Evolutionary conservation across 2,329 filamentous ascomycete genomes (phyloP).

Genomic region (Neofusicoccum umdonicola): DNA sequence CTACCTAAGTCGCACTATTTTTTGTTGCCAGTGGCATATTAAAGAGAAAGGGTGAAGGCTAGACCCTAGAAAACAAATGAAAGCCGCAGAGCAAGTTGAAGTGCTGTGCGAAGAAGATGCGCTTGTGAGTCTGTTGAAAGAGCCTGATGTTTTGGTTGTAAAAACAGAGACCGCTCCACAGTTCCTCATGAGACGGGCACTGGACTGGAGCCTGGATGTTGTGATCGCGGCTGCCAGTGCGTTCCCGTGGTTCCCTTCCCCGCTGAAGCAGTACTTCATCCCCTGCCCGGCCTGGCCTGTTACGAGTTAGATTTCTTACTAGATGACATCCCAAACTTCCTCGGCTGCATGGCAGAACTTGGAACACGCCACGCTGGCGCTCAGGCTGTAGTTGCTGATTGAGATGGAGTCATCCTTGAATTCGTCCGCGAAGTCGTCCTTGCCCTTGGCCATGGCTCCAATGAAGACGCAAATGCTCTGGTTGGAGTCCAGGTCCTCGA

Average conservation of each 20-base stretch:
- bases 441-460: constrained; percentile 96
- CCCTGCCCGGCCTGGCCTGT: neutral
- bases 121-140: constrained; percentile 74
- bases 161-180: constrained; percentile 75
- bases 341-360: constrained; percentile 99
- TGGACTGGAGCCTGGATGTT: constrained; percentile 63
- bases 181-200: constrained; percentile 53
- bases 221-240: constrained; percentile 58
- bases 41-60: neutral
- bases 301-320: constrained; percentile 27
- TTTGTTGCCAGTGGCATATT: neutral
- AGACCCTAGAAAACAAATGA: constrained; percentile 37
- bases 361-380: constrained; percentile 96
- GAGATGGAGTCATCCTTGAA: constrained; percentile 96
- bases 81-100: constrained; percentile 60
- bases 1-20: neutral
- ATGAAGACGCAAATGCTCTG: constrained; percentile 98
- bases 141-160: constrained; percentile 78
- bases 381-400: constrained; percentile 97
- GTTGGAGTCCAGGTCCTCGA: constrained; percentile 71
- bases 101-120: constrained; percentile 57
- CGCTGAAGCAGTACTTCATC: constrained; percentile 14
- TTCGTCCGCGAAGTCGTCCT: constrained; percentile 90
- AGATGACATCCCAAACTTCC: constrained; percentile 93
- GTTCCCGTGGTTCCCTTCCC: constrained; percentile 18